Conservation (phyloP, 2,329 filamentous ascomycete genomes). For the Penicillium sp. region DNA sequence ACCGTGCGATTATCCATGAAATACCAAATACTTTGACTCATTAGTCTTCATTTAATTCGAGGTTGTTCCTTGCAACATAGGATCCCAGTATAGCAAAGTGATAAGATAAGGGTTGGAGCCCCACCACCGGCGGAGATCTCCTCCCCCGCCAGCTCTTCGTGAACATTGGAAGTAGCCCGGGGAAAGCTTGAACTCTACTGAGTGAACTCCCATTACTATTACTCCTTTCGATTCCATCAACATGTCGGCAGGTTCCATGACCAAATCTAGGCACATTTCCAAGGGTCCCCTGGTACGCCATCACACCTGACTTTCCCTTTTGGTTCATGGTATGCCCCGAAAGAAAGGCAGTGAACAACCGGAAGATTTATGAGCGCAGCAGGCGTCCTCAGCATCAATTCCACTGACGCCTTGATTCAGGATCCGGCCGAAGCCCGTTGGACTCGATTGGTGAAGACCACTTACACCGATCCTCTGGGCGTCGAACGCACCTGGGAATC, state of each 20-base stretch:
- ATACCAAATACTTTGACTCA: too few species aligned
- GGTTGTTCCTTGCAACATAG: too few species aligned
- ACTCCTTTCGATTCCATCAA: neutral
- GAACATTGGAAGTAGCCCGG: slow-evolving; percentile 9
- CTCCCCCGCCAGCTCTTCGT: slow-evolving; percentile 1
- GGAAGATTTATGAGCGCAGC: neutral
- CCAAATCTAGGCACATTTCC: slow-evolving; percentile 32
- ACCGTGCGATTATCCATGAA: neutral
- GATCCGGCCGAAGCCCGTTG: slow-evolving; percentile 42
- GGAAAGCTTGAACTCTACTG: neutral
- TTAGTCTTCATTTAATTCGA: too few species aligned
- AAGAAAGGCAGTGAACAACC: neutral
- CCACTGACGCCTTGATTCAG: slow-evolving; percentile 19
- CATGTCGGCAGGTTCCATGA: slow-evolving; percentile 24
- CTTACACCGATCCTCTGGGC: slow-evolving; percentile 44
- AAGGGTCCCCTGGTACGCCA: slow-evolving; percentile 35
- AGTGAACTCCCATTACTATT: neutral
- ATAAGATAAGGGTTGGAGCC: neutral
- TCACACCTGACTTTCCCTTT: neutral
- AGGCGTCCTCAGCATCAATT: neutral
- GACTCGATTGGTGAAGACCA: slow-evolving; percentile 43
- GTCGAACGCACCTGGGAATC: slow-evolving; percentile 46
- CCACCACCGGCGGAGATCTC: neutral
- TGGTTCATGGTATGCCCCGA: neutral
- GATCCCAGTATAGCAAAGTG: neutral